Percentiles rank a stretch among this genome's conserved stretches.
Evolutionary conservation across 768 basidiomycete genomes (phyloP).

Genomic region (Xanthoconium purpureum): DNA sequence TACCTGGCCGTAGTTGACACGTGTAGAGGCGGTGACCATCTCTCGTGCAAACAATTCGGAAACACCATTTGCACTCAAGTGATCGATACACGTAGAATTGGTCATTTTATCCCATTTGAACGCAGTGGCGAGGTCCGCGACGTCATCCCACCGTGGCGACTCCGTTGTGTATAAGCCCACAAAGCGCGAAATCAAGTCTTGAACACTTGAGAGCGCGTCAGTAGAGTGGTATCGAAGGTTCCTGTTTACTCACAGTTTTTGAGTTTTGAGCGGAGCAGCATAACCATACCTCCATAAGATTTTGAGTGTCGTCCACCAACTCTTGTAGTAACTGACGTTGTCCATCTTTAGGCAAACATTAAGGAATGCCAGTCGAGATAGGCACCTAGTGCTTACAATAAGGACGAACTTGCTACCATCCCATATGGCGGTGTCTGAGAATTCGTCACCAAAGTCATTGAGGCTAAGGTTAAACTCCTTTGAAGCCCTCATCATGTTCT

Average conservation of each 20-base stretch:
- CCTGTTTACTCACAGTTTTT: constrained; percentile 44
- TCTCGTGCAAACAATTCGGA: constrained; percentile 61
- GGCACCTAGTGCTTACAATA: constrained; percentile 42
- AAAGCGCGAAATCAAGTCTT: constrained; percentile 50
- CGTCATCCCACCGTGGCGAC: constrained; percentile 59
- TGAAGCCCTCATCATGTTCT: constrained; percentile 67
- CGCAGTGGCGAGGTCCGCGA: constrained; percentile 52
- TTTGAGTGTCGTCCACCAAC: constrained; percentile 74
- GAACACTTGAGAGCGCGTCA: constrained; percentile 43
- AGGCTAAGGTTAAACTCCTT: constrained; percentile 73
- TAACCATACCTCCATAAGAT: constrained; percentile 77
- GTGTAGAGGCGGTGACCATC: constrained; percentile 73
- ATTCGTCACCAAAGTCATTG: constrained; percentile 49
- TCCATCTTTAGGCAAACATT: constrained; percentile 35
- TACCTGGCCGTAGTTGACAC: constrained; percentile 84
- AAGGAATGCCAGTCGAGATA: neutral
- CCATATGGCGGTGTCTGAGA: constrained; percentile 64
- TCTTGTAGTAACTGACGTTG: constrained; percentile 34
- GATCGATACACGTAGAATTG: constrained; percentile 53
- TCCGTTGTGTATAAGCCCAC: constrained; percentile 51
- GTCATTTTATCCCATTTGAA: constrained; percentile 51
- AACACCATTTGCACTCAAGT: constrained; percentile 54
- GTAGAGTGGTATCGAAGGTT: neutral
- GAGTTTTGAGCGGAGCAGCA: constrained; percentile 53
- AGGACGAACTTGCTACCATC: constrained; percentile 74